These are phyloP conservation scores for Adansonia grandidieri DNA, from an alignment of 441 rosid genomes.

Conservation along the genomic window DNA sequence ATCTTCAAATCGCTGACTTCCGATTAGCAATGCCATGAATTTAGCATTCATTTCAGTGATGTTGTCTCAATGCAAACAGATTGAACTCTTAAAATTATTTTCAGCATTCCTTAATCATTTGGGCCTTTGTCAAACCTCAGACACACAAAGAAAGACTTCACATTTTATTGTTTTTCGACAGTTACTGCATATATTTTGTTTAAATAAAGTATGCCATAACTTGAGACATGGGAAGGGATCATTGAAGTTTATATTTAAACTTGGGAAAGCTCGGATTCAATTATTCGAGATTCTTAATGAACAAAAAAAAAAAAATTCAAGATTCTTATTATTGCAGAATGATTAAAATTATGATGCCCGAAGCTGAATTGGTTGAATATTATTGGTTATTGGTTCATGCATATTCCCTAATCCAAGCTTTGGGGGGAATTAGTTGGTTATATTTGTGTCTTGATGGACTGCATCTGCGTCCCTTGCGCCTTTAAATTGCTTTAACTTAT, in stretches of 20 bases:
- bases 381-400: not conserved
- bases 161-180: not conserved
- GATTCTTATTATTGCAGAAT: not conserved
- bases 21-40: not conserved
- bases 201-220: not conserved
- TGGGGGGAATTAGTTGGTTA: not conserved
- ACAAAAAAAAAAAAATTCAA: not conserved
- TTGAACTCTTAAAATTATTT: not conserved
- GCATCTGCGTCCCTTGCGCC: not conserved
- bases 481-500: not conserved
- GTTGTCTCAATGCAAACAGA: not conserved
- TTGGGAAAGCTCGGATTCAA: too few relatives aligned
- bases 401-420: not conserved
- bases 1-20: conserved; percentile 7
- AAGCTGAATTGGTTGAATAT: not conserved
- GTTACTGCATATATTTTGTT: not conserved
- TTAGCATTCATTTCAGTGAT: not conserved
- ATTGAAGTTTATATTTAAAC: too few relatives aligned
- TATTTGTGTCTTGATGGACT: not conserved
- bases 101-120: not conserved
- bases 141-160: not conserved
- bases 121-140: not conserved
- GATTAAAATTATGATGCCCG: not conserved
- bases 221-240: not conserved
- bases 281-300: too few relatives aligned